These are phyloP conservation scores for Globomyces pollinis-pini DNA, from an alignment of 192 early-diverging fungal species.

Conservation along the genomic window DNA sequence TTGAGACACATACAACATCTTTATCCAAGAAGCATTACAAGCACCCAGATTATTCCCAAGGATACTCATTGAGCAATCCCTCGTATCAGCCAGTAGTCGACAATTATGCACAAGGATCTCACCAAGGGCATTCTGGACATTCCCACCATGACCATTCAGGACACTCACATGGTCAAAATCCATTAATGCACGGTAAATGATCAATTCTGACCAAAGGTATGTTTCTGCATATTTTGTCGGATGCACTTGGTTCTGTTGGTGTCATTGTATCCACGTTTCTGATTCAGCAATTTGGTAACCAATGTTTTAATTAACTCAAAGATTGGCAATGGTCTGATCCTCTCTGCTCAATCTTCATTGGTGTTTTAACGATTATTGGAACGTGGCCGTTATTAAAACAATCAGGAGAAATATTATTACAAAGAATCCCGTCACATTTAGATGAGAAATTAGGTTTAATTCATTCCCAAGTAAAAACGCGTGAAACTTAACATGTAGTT, in stretches of 20 bases:
- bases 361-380: slow-evolving; percentile 73
- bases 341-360: slow-evolving; percentile 87
- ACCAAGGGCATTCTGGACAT: no score
- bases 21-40: no score
- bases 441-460: slow-evolving; percentile 11
- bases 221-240: slow-evolving; percentile 89
- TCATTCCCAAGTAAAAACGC: slow-evolving; percentile 14
- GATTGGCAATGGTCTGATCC: slow-evolving; percentile 95
- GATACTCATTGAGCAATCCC: no score
- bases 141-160: slow-evolving; percentile 42
- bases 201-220: slow-evolving; percentile 89
- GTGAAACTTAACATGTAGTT: slow-evolving; percentile 13
- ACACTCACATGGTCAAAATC: slow-evolving; percentile 21
- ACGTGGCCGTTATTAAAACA: slow-evolving; percentile 77
- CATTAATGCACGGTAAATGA: slow-evolving; percentile 29
- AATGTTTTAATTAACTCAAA: slow-evolving; percentile 5
- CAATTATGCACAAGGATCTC: no score
- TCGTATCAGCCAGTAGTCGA: no score
- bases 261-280: slow-evolving; percentile 90
- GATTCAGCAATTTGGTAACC: slow-evolving; percentile 69
- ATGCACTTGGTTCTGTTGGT: slow-evolving; percentile 90
- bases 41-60: no score
- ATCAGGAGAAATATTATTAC: slow-evolving; percentile 42
- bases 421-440: slow-evolving; percentile 26
- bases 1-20: no score